phyloP scores from a whole-genome alignment of 306 rosid genomes.

The Benincasa hispida region DNA sequence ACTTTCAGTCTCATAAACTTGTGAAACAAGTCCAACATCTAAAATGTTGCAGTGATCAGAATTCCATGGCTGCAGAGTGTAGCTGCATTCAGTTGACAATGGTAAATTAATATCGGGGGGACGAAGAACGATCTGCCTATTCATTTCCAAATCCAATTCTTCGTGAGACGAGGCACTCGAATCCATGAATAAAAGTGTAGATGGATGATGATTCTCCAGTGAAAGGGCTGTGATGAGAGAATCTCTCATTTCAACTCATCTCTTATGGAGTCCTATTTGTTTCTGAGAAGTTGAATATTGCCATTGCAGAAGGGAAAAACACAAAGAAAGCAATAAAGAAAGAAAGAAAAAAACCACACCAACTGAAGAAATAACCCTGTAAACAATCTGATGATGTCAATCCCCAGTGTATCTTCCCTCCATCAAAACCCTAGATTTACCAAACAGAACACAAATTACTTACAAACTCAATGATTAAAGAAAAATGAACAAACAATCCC shows the following conservation, averaged over 20 bases:
- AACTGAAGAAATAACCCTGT: slow-evolving; percentile 54
- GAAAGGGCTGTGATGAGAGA: slow-evolving; percentile 52
- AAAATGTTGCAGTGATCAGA: slow-evolving; percentile 59
- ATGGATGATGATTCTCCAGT: slow-evolving; percentile 85
- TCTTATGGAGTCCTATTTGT: slow-evolving; percentile 23
- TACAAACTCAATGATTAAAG: not conserved
- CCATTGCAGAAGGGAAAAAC: slow-evolving; percentile 29
- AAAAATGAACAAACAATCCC: not conserved
- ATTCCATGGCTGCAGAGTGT: slow-evolving; percentile 60
- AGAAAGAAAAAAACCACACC: slow-evolving; percentile 30
- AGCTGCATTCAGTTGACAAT: slow-evolving; percentile 70
- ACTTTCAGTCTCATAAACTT: slow-evolving; percentile 63
- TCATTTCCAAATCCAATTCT: slow-evolving; percentile 82
- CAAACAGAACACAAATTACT: slow-evolving; percentile 32
- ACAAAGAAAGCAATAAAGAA: slow-evolving; percentile 19
- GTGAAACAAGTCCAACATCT: slow-evolving; percentile 75
- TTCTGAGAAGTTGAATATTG: slow-evolving; percentile 43
- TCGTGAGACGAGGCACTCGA: slow-evolving; percentile 88
- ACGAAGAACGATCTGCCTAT: slow-evolving; percentile 56
- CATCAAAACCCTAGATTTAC: slow-evolving; percentile 87
- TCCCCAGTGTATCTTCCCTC: slow-evolving; percentile 98
- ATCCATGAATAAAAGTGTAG: slow-evolving; percentile 84
- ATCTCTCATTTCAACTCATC: slow-evolving; percentile 66
- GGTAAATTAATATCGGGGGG: slow-evolving; percentile 85
- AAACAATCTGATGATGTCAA: slow-evolving; percentile 57